Evolutionary conservation across 108 stramenopile species (phyloP).

Genomic region (Schizochytrium sp.): DNA sequence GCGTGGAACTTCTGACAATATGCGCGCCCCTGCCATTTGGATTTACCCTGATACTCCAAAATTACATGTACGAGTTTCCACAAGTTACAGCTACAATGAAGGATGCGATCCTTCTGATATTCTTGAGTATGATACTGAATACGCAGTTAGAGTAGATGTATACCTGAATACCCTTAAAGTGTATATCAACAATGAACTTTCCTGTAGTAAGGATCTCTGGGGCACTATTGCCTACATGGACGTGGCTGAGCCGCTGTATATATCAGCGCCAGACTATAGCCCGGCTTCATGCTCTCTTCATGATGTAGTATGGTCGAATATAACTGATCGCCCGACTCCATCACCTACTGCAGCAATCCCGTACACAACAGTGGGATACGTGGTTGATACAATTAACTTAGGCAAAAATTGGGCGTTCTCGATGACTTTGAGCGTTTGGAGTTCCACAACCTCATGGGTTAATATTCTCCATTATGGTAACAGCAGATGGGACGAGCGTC

Average conservation of each 20-base stretch:
- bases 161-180: slow-evolving; percentile 17
- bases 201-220: neutral
- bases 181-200: neutral
- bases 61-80: slow-evolving; percentile 27
- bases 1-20: neutral
- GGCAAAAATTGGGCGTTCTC: slow-evolving; percentile 16
- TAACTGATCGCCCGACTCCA: slow-evolving; percentile 26
- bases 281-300: slow-evolving; percentile 5
- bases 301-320: neutral
- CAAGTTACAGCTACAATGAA: slow-evolving; percentile 5
- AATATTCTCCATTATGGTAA: slow-evolving; percentile 27
- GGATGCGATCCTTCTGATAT: slow-evolving; percentile 44
- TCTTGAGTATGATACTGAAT: neutral
- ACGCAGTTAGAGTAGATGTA: neutral
- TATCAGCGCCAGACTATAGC: neutral
- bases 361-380: neutral
- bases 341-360: slow-evolving; percentile 2
- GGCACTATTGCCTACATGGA: neutral
- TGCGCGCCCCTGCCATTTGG: slow-evolving; percentile 11
- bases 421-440: neutral
- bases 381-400: slow-evolving; percentile 25
- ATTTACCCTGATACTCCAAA: slow-evolving; percentile 2
- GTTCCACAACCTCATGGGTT: neutral
- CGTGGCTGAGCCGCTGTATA: neutral
- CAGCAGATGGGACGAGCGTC: neutral